A percentile compares a stretch with the other conserved stretches of the same genome.
Evolutionary conservation across 768 basidiomycete species (phyloP).

Genomic region (Leccinum olivaceopallidum): DNA sequence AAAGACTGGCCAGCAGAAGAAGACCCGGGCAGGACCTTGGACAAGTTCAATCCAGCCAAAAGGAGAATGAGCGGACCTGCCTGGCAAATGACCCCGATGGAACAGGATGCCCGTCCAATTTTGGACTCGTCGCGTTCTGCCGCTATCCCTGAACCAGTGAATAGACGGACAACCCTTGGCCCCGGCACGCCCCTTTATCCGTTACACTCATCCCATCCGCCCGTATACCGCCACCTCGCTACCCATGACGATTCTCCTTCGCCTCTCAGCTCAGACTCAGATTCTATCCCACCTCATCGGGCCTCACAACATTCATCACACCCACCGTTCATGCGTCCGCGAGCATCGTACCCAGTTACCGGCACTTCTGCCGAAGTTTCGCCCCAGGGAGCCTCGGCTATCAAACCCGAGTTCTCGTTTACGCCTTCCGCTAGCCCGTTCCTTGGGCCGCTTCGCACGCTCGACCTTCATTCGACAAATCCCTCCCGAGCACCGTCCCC

Average conservation of each 20-base stretch:
- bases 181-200: slow-evolving; percentile 39
- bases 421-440: slow-evolving; percentile 82
- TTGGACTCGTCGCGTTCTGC: slow-evolving; percentile 21
- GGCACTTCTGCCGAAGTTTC: slow-evolving; percentile 33
- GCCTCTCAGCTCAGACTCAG: slow-evolving; percentile 69
- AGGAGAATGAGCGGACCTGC: slow-evolving; percentile 57
- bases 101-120: slow-evolving; percentile 33
- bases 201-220: slow-evolving; percentile 37
- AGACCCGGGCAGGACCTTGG: slow-evolving; percentile 24
- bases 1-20: slow-evolving; percentile 36
- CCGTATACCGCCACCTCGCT: slow-evolving; percentile 34
- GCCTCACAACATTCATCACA: slow-evolving; percentile 32
- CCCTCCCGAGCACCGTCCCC: slow-evolving; percentile 75
- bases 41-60: slow-evolving; percentile 32
- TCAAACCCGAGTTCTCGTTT: slow-evolving; percentile 40
- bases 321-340: slow-evolving; percentile 26
- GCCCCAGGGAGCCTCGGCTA: slow-evolving; percentile 22
- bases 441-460: slow-evolving; percentile 72
- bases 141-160: slow-evolving; percentile 16
- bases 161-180: slow-evolving; percentile 21
- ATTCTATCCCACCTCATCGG: slow-evolving; percentile 37
- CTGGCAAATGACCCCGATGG: slow-evolving; percentile 50
- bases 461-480: slow-evolving; percentile 71
- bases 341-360: slow-evolving; percentile 24
- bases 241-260: slow-evolving; percentile 66